Evolutionary conservation across 176 grass and related monocot species (phyloP), one percentile per base, ranked within the genome.

Genomic region (Melocanna baccifera): DNA sequence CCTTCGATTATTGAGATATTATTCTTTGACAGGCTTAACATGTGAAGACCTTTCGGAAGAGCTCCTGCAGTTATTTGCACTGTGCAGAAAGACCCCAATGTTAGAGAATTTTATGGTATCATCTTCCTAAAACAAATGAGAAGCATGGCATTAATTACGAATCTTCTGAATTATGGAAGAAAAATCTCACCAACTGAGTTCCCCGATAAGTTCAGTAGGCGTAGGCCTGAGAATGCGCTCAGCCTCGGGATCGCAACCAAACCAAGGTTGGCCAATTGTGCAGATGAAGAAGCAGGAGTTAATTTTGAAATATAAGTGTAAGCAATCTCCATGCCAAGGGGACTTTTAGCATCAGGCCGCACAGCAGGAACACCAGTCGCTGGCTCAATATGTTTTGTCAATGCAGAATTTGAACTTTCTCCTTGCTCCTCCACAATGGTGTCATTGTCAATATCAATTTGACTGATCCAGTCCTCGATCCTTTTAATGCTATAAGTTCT

Each of bases 1-100:
- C 96, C 96, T 89, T 98, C 96, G 62, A 98, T 98, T 75, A 65
- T 64, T 61, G 93, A 90, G 50, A 98, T 98, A 59, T 94, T 88
- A 77, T 98, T 98, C 59, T 92, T 98, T 3, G 93, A 95, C 65
- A 98, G 81, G 73, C 94, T 98, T 87, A 98, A 83, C 96, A 93
- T 90, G 79, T 98, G 96, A 74, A 98, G 89, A 65, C 96, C 96
- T 86, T 84, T 98, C 16, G 96, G 96, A 87, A 98, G 81, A 84
- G 88, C 79, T 72, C 96, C 96, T 77, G 89, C 68, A 51, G 96
- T 92, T 89, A 98, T 80, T 65, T 87, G 85, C 79, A 95, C 96
- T 98, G 89, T 26, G 30, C 51, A 92, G 84, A 59, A 85, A 86
- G 47, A 66, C 67, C 25, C 37, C 76, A 62, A 59, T 46, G 62